Percentiles rank a stretch among this genome's conserved stretches.
Conservation (phyloP, 148 eudicot species). For the Chenopodium suecicum region DNA sequence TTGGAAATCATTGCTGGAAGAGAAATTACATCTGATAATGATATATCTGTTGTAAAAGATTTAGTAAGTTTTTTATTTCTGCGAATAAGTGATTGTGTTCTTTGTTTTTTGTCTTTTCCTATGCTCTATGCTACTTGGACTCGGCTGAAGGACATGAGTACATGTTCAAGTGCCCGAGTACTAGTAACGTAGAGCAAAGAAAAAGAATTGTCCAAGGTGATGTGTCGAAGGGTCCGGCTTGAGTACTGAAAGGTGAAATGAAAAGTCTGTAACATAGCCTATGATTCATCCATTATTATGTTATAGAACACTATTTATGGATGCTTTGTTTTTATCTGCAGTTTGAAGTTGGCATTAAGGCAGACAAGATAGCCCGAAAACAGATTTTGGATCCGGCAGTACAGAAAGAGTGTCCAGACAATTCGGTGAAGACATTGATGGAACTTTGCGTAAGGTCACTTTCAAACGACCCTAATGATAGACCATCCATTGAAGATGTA, state of each 20-base stretch:
- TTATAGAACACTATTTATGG: too few relatives aligned
- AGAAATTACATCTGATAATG: slow-evolving; percentile 42
- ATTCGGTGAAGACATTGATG: slow-evolving; percentile 61
- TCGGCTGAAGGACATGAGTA: too few relatives aligned
- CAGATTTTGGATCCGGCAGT: slow-evolving; percentile 69
- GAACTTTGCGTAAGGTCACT: slow-evolving; percentile 60
- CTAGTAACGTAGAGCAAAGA: too few relatives aligned
- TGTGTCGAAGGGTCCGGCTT: too few relatives aligned
- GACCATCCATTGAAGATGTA: slow-evolving; percentile 77
- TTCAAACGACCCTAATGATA: slow-evolving; percentile 37
- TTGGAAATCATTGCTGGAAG: slow-evolving; percentile 68
- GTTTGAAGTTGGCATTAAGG: slow-evolving; percentile 57
- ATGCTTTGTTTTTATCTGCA: slow-evolving; percentile 18
- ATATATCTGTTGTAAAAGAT: slow-evolving; percentile 49
- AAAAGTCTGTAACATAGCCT: too few relatives aligned
- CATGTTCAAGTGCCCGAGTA: too few relatives aligned
- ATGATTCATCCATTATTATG: neutral
- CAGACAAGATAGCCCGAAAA: slow-evolving; percentile 53
- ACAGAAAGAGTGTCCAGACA: slow-evolving; percentile 57
- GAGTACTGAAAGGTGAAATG: too few relatives aligned
- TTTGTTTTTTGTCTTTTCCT: neutral
- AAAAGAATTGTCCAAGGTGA: too few relatives aligned
- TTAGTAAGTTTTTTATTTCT: slow-evolving; percentile 42
- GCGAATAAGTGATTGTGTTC: neutral
- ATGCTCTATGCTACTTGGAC: too few relatives aligned